Base-by-base conservation (phyloP, 2,329 filamentous ascomycete genomes). In the Calonectria ilicicola region DNA sequence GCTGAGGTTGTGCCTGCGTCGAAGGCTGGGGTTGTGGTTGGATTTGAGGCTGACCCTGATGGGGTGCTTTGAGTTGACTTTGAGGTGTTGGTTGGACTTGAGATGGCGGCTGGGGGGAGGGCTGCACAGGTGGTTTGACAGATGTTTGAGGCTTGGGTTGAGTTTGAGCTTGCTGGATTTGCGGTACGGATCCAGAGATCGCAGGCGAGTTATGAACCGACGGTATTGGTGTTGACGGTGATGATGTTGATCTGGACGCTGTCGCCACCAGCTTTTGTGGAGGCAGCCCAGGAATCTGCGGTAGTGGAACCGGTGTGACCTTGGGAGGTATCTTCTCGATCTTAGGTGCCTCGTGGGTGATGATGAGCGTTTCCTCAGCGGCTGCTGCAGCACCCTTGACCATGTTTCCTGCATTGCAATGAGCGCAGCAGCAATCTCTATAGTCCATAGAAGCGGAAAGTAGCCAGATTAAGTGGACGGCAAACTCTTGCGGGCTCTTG, bases 401-500 rank as follows among this genome's bases (percentile, higher is more conserved):
- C 14, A 75, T 69, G 38, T 63, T 81, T 9, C 81, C 77, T 5
- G 81, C 74, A 68, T 86, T 87, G 79, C 88, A 90, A 60, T 88
- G 85, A 15, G 87, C 83, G 73, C 88, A 90, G 65, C 86, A 88
- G 78, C 88, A 90, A 73, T 89, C 86, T 53, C 78, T 83, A 58
- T 87, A 86, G 76, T 88, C 86, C 72, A 80, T 82, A 17, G 88
- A 89, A 19, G 81, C 77, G 35, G 87, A 88, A 9, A 87, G 81
- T 2, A 90, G 84, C 88, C 88, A 90, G 62, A 90, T 82, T 27
- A 89, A 74, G 73, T 90, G 88, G 10, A 88, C 81, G 5, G 85
- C 87, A 71, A 90, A 89, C 74, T 90, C 88, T 69, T 89, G 87
- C 0, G 88, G 88, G 51, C 86, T 88, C 78, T 87, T 88, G 78